Evolutionary conservation across 1,284 basidiomycete genomes (phyloP), one percentile per base, ranked within the genome.

Genomic region (Puccinia horiana): DNA sequence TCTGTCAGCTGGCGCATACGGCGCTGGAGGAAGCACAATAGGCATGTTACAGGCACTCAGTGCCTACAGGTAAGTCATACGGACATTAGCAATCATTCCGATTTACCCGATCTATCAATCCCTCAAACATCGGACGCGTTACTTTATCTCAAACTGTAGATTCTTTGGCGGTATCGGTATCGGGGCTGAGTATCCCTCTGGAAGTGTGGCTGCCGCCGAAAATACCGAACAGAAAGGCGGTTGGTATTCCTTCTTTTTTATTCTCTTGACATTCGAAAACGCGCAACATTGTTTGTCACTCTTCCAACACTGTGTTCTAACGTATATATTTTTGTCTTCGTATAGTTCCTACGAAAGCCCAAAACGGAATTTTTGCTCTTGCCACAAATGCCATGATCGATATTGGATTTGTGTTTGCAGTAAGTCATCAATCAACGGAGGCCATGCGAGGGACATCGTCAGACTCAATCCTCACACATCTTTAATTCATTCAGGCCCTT

Each of bases 111-210:
- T 58, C 89, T 86, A 65, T 61, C 80, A 70, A 26, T 9, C 4
- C 16, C 35, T 20, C 35, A 20, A 40, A 26, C 61, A 65, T 40
- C 35, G 4, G 20, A 63, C 58, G 29, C 58, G 58, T 63, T 6
- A 23, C 6, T 40, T 32, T 65, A 20, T 32, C 3, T 18, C 18
- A 40, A 65, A 23, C 42, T 74, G n/a, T 11, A 82, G 86, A 29
- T 87, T 87, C 83, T 84, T 87, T 61, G 84, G 84, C 8, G 86
- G 86, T 4, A 86, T 87, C 63, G 86, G 84, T 23, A 86, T 94
- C 12, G 95, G 94, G 37, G 94, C 94, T 16, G 94, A 96, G 86
- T 96, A 97, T 84, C 95, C 94, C 8, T 93, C 92, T 83, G 95
- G 95, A 9, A 93, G 92, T 2, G 94, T 97, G n/a, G 94, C 94